These are phyloP conservation scores for Orobanche coerulescens DNA, from an alignment of 257 asterid species.

Conservation along the genomic window DNA sequence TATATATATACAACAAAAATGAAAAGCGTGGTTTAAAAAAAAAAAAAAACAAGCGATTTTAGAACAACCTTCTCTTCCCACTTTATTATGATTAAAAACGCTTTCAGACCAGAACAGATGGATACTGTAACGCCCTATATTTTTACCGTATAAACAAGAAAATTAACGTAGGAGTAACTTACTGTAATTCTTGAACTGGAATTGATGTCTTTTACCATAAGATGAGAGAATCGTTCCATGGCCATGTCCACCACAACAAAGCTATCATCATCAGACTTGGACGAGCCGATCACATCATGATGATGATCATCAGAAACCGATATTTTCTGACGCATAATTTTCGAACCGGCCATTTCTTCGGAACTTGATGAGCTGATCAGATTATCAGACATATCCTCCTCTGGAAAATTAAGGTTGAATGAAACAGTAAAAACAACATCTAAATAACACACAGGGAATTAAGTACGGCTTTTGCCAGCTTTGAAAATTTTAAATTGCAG, in stretches of 20 bases:
- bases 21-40: not conserved
- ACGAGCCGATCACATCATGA: too few species aligned
- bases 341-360: not conserved
- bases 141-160: too few species aligned
- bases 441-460: too few species aligned
- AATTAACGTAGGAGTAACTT: conserved; percentile 17
- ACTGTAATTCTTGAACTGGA: conserved; percentile 62
- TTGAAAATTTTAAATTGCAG: conserved; percentile 14
- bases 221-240: conserved; percentile 55
- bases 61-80: too few species aligned
- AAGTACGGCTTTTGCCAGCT: too few species aligned
- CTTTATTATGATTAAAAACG: too few species aligned
- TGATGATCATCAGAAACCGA: conserved; percentile 30
- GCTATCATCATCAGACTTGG: conserved; percentile 42
- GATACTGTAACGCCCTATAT: too few species aligned
- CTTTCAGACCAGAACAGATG: too few species aligned
- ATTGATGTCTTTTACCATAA: conserved; percentile 37
- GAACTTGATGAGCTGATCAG: conserved; percentile 11
- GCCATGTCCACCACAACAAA: conserved; percentile 72
- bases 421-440: conserved; percentile 22
- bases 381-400: conserved; percentile 38
- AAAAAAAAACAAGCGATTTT: not conserved
- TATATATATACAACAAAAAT: not conserved
- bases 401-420: conserved; percentile 22
- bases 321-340: conserved; percentile 8